Percentiles rank a stretch among this genome's conserved stretches.
phyloP scores from a whole-genome alignment of 306 rosid genomes.

The Cicer pinnatifidum region DNA sequence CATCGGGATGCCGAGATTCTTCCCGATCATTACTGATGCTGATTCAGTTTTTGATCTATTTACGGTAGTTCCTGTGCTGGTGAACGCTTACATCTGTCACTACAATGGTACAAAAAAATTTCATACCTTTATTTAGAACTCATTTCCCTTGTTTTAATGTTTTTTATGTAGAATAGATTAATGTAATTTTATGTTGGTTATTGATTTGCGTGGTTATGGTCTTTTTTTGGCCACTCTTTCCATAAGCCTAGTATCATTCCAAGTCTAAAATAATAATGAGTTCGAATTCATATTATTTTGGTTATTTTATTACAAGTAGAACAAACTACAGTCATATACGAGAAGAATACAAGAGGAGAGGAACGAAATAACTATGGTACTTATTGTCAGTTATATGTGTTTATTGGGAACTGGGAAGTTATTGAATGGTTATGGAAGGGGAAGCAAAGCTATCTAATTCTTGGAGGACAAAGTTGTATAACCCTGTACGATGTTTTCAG shows the following conservation, averaged over 20 bases:
- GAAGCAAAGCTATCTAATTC: no score
- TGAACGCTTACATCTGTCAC: slow-evolving; percentile 84
- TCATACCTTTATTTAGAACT: slow-evolving; percentile 20
- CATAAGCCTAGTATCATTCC: background rate
- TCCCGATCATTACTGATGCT: slow-evolving; percentile 65
- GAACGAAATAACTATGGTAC: no score
- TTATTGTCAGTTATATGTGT: no score
- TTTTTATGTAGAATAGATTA: slow-evolving; percentile 3
- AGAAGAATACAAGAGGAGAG: no score
- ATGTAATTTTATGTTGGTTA: background rate
- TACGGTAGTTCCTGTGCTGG: slow-evolving; percentile 82
- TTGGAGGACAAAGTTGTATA: no score
- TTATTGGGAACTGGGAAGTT: no score
- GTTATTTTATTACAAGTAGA: no score
- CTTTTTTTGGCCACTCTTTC: background rate
- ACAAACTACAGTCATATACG: no score
- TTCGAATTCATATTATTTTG: no score
- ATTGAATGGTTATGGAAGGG: no score
- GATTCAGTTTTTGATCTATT: slow-evolving; percentile 65
- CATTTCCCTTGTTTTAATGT: slow-evolving; percentile 28
- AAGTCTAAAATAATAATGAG: background rate
- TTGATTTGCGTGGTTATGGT: slow-evolving; percentile 2
- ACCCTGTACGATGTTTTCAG: no score
- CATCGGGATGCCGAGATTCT: slow-evolving; percentile 73
- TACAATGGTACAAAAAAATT: slow-evolving; percentile 68